Conservation (phyloP, 148 eudicot species). For the Polygonum maritimum region DNA sequence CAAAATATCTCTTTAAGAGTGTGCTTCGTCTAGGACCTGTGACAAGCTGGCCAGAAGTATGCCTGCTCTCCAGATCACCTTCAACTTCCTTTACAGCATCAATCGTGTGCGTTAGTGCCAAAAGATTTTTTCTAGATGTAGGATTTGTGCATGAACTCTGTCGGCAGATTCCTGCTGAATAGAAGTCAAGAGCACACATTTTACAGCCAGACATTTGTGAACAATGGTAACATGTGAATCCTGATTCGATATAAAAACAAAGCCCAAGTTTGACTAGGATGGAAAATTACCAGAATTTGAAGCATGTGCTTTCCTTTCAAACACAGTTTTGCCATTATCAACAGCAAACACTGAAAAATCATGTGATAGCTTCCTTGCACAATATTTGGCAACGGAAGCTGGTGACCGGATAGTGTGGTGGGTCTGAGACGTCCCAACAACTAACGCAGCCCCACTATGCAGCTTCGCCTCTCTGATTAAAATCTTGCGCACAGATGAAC, state of each 20-base stretch:
- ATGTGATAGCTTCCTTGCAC: constrained; percentile 46
- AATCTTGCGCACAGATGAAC: constrained; percentile 49
- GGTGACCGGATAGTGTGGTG: constrained; percentile 46
- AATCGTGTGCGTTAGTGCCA: not conserved
- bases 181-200: not conserved
- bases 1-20: constrained; percentile 32
- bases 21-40: constrained; percentile 25
- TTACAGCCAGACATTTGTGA: not conserved
- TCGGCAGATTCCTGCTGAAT: constrained; percentile 1
- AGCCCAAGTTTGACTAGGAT: not conserved
- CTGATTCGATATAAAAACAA: not conserved
- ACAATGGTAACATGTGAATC: not conserved
- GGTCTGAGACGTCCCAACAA: constrained; percentile 44
- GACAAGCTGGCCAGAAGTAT: not conserved
- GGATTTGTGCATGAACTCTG: not conserved
- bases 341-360: constrained; percentile 46
- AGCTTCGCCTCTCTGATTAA: constrained; percentile 45
- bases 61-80: not conserved
- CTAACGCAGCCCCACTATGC: constrained; percentile 31
- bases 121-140: not conserved
- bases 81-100: not conserved
- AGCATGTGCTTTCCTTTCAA: constrained; percentile 27
- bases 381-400: constrained; percentile 63
- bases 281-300: constrained; percentile 21
- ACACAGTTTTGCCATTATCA: constrained; percentile 55